These are phyloP conservation scores for Verticillium nonalfalfae DNA, from an alignment of 2,329 filamentous ascomycete genomes.

Conservation along the genomic window DNA sequence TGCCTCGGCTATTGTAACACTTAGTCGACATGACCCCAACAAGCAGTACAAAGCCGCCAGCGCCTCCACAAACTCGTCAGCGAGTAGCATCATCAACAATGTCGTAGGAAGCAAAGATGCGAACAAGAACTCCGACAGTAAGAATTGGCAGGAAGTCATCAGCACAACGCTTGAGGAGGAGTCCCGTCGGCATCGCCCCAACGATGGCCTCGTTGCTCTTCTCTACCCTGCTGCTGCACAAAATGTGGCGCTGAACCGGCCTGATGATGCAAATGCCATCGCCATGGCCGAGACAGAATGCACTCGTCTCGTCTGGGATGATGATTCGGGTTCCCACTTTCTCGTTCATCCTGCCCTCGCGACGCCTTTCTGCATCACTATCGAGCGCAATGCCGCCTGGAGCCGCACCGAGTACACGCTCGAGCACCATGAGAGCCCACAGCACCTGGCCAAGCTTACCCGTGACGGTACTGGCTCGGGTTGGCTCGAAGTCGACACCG, in stretches of 20 bases:
- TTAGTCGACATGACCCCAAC: conserved; percentile 54
- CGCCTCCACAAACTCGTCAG: conserved; percentile 18
- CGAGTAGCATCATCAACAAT: conserved; percentile 22
- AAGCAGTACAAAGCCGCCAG: conserved; percentile 43
- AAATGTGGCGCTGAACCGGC: conserved; percentile 53
- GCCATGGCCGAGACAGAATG: conserved; percentile 62
- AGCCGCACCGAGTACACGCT: conserved; percentile 57
- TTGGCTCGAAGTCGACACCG: conserved; percentile 56
- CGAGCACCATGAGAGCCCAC: conserved; percentile 57
- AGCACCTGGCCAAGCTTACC: conserved; percentile 53
- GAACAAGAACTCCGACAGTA: conserved; percentile 26
- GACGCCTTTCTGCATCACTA: conserved; percentile 55
- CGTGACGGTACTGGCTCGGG: conserved; percentile 54
- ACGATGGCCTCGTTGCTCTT: conserved; percentile 60
- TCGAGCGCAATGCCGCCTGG: conserved; percentile 53
- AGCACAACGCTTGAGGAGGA: conserved; percentile 52
- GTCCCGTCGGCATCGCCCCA: conserved; percentile 43
- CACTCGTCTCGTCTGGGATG: conserved; percentile 66
- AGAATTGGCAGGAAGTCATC: conserved; percentile 52
- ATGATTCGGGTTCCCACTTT: conserved; percentile 52
- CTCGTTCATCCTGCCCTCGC: conserved; percentile 58
- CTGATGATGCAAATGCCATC: conserved; percentile 52
- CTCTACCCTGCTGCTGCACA: conserved; percentile 62
- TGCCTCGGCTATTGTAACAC: conserved; percentile 52
- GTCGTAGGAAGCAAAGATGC: conserved; percentile 19